Base-by-base conservation (phyloP, 2,329 filamentous ascomycete genomes). In the Fusarium albidum region DNA sequence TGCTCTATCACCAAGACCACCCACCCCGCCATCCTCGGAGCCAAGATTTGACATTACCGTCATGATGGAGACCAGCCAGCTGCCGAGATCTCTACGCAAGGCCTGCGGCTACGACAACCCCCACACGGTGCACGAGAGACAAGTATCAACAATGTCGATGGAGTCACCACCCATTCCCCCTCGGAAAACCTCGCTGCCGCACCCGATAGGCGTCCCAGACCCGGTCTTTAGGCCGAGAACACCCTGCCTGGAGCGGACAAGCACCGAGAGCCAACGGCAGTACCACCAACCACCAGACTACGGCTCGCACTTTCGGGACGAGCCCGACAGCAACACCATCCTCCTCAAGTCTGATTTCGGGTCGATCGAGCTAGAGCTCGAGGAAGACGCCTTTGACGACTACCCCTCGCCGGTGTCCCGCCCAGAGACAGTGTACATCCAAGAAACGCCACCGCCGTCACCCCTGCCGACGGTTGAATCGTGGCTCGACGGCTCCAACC, bases 381-480 rank as follows among this genome's bases (percentile, higher is more conserved):
- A 67, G 18, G 59, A 65, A 15, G 55, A 65, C 35, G 63, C 53
- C 12, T 42, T 55, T 43, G 58, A 51, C 18, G 33, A 48, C 9
- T 47, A 29, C 29, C 37, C 39, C 29, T 43, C 33, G 25, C 43
- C 55, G 38, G 40, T 50, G 31, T 60, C 54, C 11, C 50, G 58
- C 17, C 54, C 57, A 34, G 59, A 55, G 5, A 68, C 63, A 6
- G 63, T 69, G 6, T 73, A 69, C 27, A 68, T 70, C 11, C 67
- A 68, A 26, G 59, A 71, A 26, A 71, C 71, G 4, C 69, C 70
- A 17, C 71, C 73, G 3, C 69, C 71, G 4, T 74, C 71, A 11
- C 71, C 71, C 9, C 50, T 71, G 9, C 67, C 70, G 3, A 73
- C 66, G 7, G 69, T 76, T 11, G 68, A 75, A 39, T 70, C 73